These are phyloP conservation scores for Chalaropsis ovoidea DNA, from an alignment of 2,329 filamentous ascomycete species.

Conservation along the genomic window DNA sequence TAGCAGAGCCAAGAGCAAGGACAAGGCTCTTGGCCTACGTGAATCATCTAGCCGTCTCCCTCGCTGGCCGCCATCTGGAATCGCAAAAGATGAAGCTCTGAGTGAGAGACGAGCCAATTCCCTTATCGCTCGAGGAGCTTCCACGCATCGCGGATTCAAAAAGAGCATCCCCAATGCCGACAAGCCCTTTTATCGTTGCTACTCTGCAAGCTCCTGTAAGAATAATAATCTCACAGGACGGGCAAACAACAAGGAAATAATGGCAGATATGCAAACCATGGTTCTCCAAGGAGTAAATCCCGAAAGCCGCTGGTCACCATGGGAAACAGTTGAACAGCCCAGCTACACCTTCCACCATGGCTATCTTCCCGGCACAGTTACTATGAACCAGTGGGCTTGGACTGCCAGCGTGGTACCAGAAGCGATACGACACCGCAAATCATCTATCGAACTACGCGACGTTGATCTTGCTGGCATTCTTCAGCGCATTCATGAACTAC, in stretches of 20 bases:
- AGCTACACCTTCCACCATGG: conserved; percentile 61
- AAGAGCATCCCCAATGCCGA: conserved; percentile 45
- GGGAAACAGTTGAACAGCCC: conserved; percentile 65
- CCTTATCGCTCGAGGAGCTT: conserved; percentile 49
- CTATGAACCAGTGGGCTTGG: conserved; percentile 58
- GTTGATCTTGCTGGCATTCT: conserved; percentile 50
- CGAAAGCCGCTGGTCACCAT: conserved; percentile 40
- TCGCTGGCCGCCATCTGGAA: conserved; percentile 47
- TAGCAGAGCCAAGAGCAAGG: conserved; percentile 23
- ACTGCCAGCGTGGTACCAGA: conserved; percentile 48
- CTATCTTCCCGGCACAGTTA: conserved; percentile 56
- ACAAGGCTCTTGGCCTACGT: conserved; percentile 16
- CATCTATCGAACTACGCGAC: conserved; percentile 49
- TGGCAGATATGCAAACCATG: conserved; percentile 50
- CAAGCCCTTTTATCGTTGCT: conserved; percentile 47
- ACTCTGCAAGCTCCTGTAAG: conserved; percentile 32
- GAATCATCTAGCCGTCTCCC: conserved; percentile 21
- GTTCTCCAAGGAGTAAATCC: conserved; percentile 35
- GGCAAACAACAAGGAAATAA: conserved; percentile 31
- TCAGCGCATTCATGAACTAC: conserved; percentile 49
- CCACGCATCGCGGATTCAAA: conserved; percentile 47
- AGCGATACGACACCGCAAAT: conserved; percentile 47
- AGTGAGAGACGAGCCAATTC: conserved; percentile 46
- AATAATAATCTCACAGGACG: conserved; percentile 21
- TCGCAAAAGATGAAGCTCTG: conserved; percentile 42